Base-by-base conservation (phyloP, 352 stramenopile species). In the Globisporangium irregulare region DNA sequence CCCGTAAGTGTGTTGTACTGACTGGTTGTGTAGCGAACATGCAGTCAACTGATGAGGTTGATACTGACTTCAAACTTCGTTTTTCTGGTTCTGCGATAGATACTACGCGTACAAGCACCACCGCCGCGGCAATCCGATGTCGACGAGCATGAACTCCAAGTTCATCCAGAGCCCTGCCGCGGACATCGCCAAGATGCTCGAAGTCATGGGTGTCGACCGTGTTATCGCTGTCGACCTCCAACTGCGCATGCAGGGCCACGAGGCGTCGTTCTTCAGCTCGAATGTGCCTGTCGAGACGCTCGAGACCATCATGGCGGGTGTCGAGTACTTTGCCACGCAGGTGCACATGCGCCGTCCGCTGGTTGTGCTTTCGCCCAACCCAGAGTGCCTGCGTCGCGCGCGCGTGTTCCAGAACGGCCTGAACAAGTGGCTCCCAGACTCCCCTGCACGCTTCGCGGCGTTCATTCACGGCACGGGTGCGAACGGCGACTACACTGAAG, bases 31-130 rank as follows among this genome's bases (percentile, higher is more conserved):
- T 29, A 1, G 9, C 7, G 34, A 29, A 24, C 20, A 36, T 46
- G 10, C 58, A 41, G 32, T 15, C 22, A n/a, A 46, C 65, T 46
- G 36, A 8, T n/a, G n/a, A 50, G 36, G 43, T 32, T 61, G 20
- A 54, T 34, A 59, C 56, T 48, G 20, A 61, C 34, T 46, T 29
- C 12, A 43, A 51, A 1, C 18, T 25, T 1, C 27, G 27, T 43
- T 36, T 43, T 36, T 12, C 29, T 55, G n/a, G 25, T 54, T n/a
- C 58, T 61, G 50, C 27, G 54, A 61, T 53, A 91, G 81, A 62
- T 94, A 97, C 77, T 98, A 97, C 70, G 89, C 90, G 51, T 98
- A 98, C 86, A 98, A 97, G 80, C 90, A 97, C 74, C 90, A 98
- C 76, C 88, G 90, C 62, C 88, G 90, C 48, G 83, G 77, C 54